Conservation (phyloP, 345 rosid genomes). For the Jatropha curcas region DNA sequence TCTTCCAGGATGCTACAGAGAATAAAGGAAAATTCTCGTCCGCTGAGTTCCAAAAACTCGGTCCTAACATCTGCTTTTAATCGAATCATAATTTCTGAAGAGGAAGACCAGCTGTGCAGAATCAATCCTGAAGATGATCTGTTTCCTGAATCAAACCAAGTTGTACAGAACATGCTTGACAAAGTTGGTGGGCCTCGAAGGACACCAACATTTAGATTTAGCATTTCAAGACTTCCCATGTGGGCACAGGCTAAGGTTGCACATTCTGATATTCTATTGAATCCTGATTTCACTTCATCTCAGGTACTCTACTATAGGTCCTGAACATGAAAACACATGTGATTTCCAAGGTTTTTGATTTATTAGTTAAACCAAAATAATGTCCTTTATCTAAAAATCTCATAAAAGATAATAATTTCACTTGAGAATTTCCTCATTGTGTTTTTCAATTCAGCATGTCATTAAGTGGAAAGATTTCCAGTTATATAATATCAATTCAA, state of each 20-base stretch:
- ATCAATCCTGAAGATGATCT: constrained; percentile 27
- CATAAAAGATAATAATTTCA: background rate
- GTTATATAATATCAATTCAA: background rate
- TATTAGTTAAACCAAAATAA: background rate
- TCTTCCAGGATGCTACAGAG: constrained; percentile 53
- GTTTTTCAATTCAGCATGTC: background rate
- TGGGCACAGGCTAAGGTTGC: constrained; percentile 80
- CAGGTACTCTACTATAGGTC: constrained; percentile 47
- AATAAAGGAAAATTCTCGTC: constrained; percentile 42
- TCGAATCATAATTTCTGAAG: constrained; percentile 36
- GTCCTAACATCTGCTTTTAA: constrained; percentile 36
- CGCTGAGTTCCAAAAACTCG: constrained; percentile 43
- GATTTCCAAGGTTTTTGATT: constrained; percentile 2
- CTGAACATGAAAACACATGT: constrained; percentile 4
- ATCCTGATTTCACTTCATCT: constrained; percentile 40
- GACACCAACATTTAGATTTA: constrained; percentile 66
- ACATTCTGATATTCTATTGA: constrained; percentile 26
- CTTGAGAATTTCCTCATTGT: background rate
- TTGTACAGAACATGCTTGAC: constrained; percentile 20
- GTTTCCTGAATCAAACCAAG: constrained; percentile 22
- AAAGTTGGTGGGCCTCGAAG: constrained; percentile 38
- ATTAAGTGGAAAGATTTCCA: background rate
- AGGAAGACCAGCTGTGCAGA: constrained; percentile 37
- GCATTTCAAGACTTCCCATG: constrained; percentile 77
- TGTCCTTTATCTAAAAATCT: background rate